Conservation (phyloP, 768 basidiomycete species). For the Naganishia kalamii region DNA sequence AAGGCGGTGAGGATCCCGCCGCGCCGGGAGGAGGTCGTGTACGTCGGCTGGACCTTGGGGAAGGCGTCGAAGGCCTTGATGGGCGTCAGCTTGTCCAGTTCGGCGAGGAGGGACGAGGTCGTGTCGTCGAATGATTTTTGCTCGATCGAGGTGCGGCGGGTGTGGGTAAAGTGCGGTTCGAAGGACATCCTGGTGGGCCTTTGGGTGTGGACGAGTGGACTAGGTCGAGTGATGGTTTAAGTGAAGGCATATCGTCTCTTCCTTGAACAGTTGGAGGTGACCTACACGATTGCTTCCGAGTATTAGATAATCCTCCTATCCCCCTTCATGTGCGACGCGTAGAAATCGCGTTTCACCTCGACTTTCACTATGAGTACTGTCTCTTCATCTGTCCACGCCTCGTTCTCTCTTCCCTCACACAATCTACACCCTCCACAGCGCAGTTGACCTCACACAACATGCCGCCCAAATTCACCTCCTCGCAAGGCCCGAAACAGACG, state of each 20-base stretch:
- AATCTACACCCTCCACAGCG: background rate
- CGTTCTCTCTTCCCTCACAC: background rate
- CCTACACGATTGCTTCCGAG: no score
- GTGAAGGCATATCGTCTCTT: no score
- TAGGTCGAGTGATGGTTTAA: no score
- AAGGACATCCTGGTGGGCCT: constrained; percentile 22
- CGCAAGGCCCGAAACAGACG: constrained; percentile 33
- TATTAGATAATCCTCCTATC: background rate
- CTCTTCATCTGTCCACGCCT: background rate
- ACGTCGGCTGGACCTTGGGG: constrained; percentile 45
- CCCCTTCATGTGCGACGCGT: background rate
- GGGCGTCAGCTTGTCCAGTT: constrained; percentile 44
- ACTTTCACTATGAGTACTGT: background rate
- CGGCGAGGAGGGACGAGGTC: constrained; percentile 34
- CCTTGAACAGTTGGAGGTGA: no score
- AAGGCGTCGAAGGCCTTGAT: constrained; percentile 46
- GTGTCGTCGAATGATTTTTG: constrained; percentile 23
- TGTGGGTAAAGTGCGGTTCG: constrained; percentile 41
- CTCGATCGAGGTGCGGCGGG: constrained; percentile 9
- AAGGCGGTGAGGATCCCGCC: constrained; percentile 42
- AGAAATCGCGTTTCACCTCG: background rate
- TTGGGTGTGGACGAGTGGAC: no score
- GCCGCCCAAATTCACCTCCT: constrained; percentile 11
- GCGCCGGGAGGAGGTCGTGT: constrained; percentile 34
- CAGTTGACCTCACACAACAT: constrained; percentile 9